These are phyloP conservation scores for Podospora pseudocomata DNA, from an alignment of 495 filamentous ascomycete species.

Conservation along the genomic window DNA sequence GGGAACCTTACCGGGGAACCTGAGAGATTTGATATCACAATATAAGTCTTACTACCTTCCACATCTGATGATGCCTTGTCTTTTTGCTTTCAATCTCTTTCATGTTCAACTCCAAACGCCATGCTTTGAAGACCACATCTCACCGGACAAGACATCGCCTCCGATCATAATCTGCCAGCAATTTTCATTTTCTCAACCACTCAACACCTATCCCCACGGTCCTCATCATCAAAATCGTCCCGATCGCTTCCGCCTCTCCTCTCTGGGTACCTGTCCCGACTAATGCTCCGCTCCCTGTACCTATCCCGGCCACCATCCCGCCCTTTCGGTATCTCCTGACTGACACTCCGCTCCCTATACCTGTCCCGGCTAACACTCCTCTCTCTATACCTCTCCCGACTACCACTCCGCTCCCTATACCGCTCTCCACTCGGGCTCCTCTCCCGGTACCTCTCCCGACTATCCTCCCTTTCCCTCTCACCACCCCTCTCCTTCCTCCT, in stretches of 20 bases:
- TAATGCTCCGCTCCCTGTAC: not conserved
- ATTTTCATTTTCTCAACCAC: not conserved
- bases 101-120: not conserved
- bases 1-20: not conserved
- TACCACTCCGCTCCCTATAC: not conserved
- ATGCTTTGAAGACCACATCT: not conserved
- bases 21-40: not conserved
- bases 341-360: not conserved
- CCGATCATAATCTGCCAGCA: not conserved
- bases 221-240: constrained; percentile 1
- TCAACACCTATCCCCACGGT: not conserved
- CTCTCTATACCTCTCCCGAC: not conserved
- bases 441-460: not conserved
- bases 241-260: not conserved
- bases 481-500: not conserved
- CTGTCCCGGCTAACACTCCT: too few species aligned
- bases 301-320: not conserved
- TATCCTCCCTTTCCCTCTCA: not conserved
- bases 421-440: not conserved
- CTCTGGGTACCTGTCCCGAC: not conserved
- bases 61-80: too few species aligned
- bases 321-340: not conserved
- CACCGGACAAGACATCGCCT: not conserved
- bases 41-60: not conserved
- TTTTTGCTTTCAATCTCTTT: not conserved